These are phyloP conservation scores for Russula earlei DNA, from an alignment of 768 basidiomycete genomes.

Conservation along the genomic window DNA sequence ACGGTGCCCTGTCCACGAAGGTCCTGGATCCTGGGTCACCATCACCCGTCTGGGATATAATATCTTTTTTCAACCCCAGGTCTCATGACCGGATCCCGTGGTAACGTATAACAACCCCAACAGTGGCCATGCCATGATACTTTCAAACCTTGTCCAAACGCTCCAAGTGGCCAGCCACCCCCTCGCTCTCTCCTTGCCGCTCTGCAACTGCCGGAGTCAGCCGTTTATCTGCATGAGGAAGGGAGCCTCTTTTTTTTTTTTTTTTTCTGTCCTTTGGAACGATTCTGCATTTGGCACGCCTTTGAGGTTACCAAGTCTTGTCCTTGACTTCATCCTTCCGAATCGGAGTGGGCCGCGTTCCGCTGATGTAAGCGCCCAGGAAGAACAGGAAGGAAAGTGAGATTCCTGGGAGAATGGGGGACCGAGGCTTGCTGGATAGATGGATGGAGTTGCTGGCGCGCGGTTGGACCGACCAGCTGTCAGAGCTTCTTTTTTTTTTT, in stretches of 20 bases:
- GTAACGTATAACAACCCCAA: neutral
- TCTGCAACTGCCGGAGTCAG: neutral
- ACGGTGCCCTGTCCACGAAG: neutral
- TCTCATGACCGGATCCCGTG: slow-evolving; percentile 4
- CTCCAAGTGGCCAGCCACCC: neutral
- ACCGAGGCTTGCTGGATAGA: neutral
- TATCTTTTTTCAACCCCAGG: neutral
- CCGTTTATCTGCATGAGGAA: neutral
- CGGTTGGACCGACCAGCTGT: neutral
- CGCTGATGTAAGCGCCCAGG: neutral
- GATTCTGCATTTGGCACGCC: slow-evolving; percentile 5
- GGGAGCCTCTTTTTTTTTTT: neutral
- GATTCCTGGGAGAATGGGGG: neutral
- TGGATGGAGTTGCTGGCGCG: neutral
- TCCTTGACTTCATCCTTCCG: neutral
- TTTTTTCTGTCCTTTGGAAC: neutral
- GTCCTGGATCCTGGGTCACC: neutral
- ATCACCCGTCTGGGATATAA: neutral
- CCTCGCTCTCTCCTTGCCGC: neutral
- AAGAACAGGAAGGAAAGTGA: too few species aligned
- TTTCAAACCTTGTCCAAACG: slow-evolving; percentile 1
- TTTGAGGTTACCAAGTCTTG: slow-evolving; percentile 1
- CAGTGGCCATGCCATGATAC: neutral
- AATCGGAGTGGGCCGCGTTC: neutral
- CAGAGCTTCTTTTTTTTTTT: neutral